phyloP scores from a whole-genome alignment of 257 asterid species.

The Mitragyna speciosa region DNA sequence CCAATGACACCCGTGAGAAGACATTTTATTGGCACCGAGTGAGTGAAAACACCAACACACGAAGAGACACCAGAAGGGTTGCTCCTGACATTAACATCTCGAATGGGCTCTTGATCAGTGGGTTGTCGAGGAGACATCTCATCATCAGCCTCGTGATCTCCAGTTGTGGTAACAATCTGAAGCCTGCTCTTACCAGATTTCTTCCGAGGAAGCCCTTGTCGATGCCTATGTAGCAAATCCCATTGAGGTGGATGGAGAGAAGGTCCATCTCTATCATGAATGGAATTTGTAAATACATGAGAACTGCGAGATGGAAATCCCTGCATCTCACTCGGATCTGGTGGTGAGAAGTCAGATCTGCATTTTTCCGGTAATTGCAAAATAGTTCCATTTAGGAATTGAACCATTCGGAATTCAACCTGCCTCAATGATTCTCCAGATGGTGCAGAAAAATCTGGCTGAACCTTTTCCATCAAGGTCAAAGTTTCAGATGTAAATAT shows the following conservation, averaged over 20 bases:
- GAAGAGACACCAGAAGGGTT: slow-evolving; percentile 38
- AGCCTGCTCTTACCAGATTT: slow-evolving; percentile 97
- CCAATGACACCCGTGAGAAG: slow-evolving; percentile 83
- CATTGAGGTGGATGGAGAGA: slow-evolving; percentile 49
- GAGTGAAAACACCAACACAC: slow-evolving; percentile 80
- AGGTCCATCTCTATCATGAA: slow-evolving; percentile 53
- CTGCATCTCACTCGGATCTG: slow-evolving; percentile 56
- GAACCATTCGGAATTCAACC: slow-evolving; percentile 93
- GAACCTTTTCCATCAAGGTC: slow-evolving; percentile 70
- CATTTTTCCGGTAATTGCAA: slow-evolving; percentile 69
- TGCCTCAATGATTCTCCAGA: slow-evolving; percentile 95
- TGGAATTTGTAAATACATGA: slow-evolving; percentile 35
- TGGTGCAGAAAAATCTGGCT: slow-evolving; percentile 87
- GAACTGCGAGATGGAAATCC: slow-evolving; percentile 35
- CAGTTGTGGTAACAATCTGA: slow-evolving; percentile 74
- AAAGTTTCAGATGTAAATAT: slow-evolving; percentile 67
- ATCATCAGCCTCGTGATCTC: slow-evolving; percentile 91
- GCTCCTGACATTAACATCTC: slow-evolving; percentile 49
- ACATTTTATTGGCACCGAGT: slow-evolving; percentile 75
- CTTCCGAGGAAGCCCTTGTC: slow-evolving; percentile 59
- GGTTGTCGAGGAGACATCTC: slow-evolving; percentile 95
- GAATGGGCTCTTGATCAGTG: slow-evolving; percentile 37
- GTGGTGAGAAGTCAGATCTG: slow-evolving; percentile 75
- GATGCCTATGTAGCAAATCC: slow-evolving; percentile 60
- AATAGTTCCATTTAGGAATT: slow-evolving; percentile 72